Evolutionary conservation across 2,329 filamentous ascomycete genomes (phyloP).

Genomic region (Fusarium luffae): DNA sequence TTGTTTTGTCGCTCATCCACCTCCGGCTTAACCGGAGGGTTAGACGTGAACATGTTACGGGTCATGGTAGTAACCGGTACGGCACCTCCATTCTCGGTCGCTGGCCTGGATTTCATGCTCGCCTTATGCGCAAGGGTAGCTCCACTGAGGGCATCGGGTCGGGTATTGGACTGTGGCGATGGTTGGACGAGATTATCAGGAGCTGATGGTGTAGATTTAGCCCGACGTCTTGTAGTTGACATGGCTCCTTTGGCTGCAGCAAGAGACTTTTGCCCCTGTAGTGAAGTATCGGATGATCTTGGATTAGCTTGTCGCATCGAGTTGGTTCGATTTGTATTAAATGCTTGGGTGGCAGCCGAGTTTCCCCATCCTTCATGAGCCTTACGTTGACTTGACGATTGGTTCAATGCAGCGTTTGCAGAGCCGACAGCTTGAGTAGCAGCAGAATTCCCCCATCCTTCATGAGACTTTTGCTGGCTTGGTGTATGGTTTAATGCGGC

Average conservation of each 20-base stretch:
- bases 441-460: conserved; percentile 72
- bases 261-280: conserved; percentile 73
- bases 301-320: conserved; percentile 41
- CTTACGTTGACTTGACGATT: conserved; percentile 31
- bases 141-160: conserved; percentile 76
- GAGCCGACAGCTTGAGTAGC: conserved; percentile 69
- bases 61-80: conserved; percentile 74
- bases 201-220: conserved; percentile 70
- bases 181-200: conserved; percentile 31
- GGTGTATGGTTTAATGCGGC: conserved; percentile 45
- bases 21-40: conserved; percentile 77
- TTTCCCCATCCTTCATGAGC: conserved; percentile 64
- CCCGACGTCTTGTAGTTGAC: conserved; percentile 67
- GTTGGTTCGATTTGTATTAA: conserved; percentile 54
- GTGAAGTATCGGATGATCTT: conserved; percentile 49
- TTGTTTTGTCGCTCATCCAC: conserved; percentile 78
- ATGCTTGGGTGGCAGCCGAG: conserved; percentile 77
- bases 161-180: conserved; percentile 55
- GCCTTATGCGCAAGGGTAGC: conserved; percentile 74
- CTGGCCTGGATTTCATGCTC: conserved; percentile 56
- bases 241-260: conserved; percentile 83
- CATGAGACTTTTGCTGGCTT: conserved; percentile 41
- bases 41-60: conserved; percentile 80
- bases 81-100: conserved; percentile 71
- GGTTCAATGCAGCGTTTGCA: conserved; percentile 49